These are phyloP conservation scores for Chalaropsis ovoidea DNA, from an alignment of 2,329 filamentous ascomycete genomes.

Conservation along the genomic window DNA sequence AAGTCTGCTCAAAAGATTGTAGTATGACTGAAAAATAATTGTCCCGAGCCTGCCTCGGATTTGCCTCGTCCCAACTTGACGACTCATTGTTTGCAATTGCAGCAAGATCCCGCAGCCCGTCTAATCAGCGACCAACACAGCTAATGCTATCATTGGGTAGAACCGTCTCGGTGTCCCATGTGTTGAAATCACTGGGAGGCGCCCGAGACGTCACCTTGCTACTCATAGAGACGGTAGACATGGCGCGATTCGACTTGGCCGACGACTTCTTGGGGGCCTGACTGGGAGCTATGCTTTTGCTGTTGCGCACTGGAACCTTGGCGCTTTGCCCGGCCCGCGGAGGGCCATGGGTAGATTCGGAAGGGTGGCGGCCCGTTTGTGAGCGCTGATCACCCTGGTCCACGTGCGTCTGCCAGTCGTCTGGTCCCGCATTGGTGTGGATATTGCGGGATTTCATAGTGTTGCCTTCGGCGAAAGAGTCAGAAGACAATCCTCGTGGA, in stretches of 20 bases:
- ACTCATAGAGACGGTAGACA: constrained; percentile 18
- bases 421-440: constrained; percentile 12
- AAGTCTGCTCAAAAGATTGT: too few relatives aligned
- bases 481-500: not conserved
- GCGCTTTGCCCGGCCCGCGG: not conserved
- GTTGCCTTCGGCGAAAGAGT: not conserved
- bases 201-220: constrained; percentile 35
- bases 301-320: constrained; percentile 4
- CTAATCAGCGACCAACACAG: constrained; percentile 39
- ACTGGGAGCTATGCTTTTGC: constrained; percentile 15
- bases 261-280: not conserved
- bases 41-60: too few relatives aligned
- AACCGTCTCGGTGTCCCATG: constrained; percentile 42
- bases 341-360: not conserved
- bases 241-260: not conserved
- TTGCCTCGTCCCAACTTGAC: too few relatives aligned
- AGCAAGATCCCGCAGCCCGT: not conserved
- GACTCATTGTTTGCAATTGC: too few relatives aligned
- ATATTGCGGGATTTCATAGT: constrained; percentile 11
- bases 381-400: constrained; percentile 4
- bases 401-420: constrained; percentile 13
- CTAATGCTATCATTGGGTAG: constrained; percentile 54
- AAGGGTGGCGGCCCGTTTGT: not conserved
- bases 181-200: constrained; percentile 35
- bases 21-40: too few relatives aligned